Base-by-base conservation (phyloP, 2,329 filamentous ascomycete species). In the Xylariaceae sp. region DNA sequence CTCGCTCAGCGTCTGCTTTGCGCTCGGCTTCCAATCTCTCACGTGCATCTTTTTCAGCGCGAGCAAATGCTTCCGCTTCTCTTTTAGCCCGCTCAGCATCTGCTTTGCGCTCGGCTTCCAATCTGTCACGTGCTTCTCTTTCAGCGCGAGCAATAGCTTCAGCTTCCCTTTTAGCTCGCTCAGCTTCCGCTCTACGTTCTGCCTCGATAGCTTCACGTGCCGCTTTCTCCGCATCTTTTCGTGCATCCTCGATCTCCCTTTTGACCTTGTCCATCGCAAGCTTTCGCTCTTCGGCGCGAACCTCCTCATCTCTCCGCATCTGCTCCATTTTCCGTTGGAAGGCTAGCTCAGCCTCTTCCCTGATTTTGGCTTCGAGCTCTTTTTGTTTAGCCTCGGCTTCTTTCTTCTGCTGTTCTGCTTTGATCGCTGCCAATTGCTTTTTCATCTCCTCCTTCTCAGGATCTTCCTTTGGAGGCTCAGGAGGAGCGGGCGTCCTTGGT, bases 371-470 rank as follows among this genome's bases (percentile, higher is more conserved):
- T 58, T 82, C 79, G 0, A 78, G 60, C 46, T 79, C 77, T 4
- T 72, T 73, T 53, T 78, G 74, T 65, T 73, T 77, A 29, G 79
- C 76, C 8, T 75, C 76, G 9, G 78, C 78, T 49, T 79, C 80
- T 58, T 74, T 76, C 60, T 73, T 75, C 26, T 77, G 78, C 54
- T 80, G 73, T 26, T 77, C 77, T 3, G 72, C 74, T 60, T 83
- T 78, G 39, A 83, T 76, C 8, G 75, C 73, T 11, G 79, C 78
- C 14, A 90, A 73, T 64, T 88, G 81, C 60, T 84, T 80, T 60
- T 87, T 81, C 54, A 88, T 80, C n/a, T 78, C 77, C 60, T 88
- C 76, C 65, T 85, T 85, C 53, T 88, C 82, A 1, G 82, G 79
- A 50, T 88, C 83, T 26, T 62, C 60, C 33, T 66, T 67, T 31